phyloP scores from a whole-genome alignment of 495 filamentous ascomycete genomes.

The Monascus purpureus region DNA sequence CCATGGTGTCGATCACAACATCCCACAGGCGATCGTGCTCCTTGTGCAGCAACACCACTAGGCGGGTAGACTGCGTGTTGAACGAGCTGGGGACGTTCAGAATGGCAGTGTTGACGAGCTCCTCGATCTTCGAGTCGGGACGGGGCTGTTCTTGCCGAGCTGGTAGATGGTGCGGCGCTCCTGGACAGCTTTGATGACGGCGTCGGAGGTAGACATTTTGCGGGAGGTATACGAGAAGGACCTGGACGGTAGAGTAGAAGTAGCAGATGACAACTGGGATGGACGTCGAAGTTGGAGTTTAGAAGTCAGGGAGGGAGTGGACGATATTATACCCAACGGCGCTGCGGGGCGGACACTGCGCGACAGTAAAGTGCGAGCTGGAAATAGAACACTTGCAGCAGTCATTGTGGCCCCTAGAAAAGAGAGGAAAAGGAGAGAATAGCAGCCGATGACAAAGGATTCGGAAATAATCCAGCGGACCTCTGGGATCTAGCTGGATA shows the following conservation, averaged over 20 bases:
- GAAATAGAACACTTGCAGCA: not conserved
- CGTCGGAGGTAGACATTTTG: conserved; percentile 16
- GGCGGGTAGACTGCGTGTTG: conserved; percentile 40
- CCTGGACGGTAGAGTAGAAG: conserved; percentile 45
- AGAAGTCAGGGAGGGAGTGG: conserved; percentile 50
- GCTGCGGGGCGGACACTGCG: too few species aligned
- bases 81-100: conserved; percentile 37
- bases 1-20: conserved; percentile 25
- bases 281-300: conserved; percentile 41
- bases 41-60: conserved; percentile 30
- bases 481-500: too few species aligned
- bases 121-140: conserved; percentile 35
- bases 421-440: too few species aligned
- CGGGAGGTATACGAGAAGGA: conserved; percentile 3
- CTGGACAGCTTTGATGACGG: conserved; percentile 26
- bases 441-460: too few species aligned
- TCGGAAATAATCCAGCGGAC: too few species aligned
- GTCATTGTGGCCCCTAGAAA: too few species aligned
- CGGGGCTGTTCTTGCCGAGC: conserved; percentile 28
- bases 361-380: not conserved
- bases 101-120: conserved; percentile 34
- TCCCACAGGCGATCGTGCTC: conserved; percentile 41
- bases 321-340: too few species aligned
- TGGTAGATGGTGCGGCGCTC: conserved; percentile 35
- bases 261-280: conserved; percentile 7